Evolutionary conservation across 805 yeast species (phyloP).

Genomic region (Peterozyma toletana): DNA sequence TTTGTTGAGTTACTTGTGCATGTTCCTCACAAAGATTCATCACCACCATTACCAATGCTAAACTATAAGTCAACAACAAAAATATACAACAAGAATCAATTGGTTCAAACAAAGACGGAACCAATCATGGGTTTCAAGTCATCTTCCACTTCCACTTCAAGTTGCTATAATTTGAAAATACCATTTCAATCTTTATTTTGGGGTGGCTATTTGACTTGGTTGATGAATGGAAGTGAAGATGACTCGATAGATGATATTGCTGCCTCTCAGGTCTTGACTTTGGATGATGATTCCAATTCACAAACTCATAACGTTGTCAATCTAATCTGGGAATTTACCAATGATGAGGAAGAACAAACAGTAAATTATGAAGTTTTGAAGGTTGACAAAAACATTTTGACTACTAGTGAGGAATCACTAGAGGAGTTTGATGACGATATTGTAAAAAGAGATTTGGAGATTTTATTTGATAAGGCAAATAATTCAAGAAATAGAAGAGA

Average conservation of each 20-base stretch:
- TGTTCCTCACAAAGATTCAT: not conserved
- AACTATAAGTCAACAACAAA: conserved; percentile 1
- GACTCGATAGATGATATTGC: conserved; percentile 5
- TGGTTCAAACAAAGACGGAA: conserved; percentile 6
- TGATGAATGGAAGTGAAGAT: conserved; percentile 8
- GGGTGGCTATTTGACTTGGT: conserved; percentile 9
- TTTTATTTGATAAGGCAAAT: not conserved
- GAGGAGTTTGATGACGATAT: not conserved
- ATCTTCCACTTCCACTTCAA: not conserved
- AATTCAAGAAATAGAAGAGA: not conserved
- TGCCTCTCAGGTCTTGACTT: conserved; percentile 2
- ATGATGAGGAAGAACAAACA: not conserved
- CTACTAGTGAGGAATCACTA: not conserved
- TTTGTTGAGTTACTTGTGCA: conserved; percentile 6
- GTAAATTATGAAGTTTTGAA: conserved; percentile 2
- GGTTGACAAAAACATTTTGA: not conserved
- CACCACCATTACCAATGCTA: not conserved
- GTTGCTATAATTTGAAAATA: conserved; percentile 5
- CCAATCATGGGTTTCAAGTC: conserved; percentile 7
- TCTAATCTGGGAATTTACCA: conserved; percentile 3
- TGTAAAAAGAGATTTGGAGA: not conserved
- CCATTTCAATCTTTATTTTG: conserved; percentile 8
- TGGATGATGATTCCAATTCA: conserved; percentile 1
- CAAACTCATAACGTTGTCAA: not conserved
- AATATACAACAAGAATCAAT: conserved; percentile 5